These are phyloP conservation scores for Pisolithus marmoratus DNA, from an alignment of 768 basidiomycete genomes.

Conservation along the genomic window DNA sequence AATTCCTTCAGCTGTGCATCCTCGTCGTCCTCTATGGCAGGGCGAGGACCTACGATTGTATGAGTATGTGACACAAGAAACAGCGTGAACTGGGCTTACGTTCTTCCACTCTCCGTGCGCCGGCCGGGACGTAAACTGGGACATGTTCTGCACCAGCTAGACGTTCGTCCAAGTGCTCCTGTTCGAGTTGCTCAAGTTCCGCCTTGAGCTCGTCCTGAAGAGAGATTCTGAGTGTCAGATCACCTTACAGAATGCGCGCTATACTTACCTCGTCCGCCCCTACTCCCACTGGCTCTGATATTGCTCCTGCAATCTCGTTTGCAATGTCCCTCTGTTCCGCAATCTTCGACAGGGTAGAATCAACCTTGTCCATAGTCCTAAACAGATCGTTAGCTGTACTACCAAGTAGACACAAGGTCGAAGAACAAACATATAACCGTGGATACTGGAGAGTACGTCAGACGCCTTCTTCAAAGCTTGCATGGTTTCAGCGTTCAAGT, in stretches of 20 bases:
- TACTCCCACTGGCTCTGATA: constrained; percentile 63
- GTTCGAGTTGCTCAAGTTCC: constrained; percentile 83
- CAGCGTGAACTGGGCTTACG: constrained; percentile 34
- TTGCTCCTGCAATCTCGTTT: constrained; percentile 85
- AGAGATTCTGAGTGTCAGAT: background rate
- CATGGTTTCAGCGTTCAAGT: constrained; percentile 97
- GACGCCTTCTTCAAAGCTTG: constrained; percentile 94
- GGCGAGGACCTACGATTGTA: background rate
- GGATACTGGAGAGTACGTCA: constrained; percentile 83
- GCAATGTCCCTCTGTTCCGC: constrained; percentile 89
- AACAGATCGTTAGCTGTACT: constrained; percentile 2
- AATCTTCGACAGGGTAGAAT: constrained; percentile 80
- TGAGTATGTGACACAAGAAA: background rate
- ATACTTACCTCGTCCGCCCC: constrained; percentile 64
- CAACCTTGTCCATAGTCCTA: constrained; percentile 86
- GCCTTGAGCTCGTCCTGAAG: constrained; percentile 72
- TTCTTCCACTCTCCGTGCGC: constrained; percentile 39
- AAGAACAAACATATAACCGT: constrained; percentile 74
- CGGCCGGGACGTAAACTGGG: constrained; percentile 77
- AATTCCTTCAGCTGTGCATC: constrained; percentile 83
- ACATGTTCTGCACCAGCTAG: constrained; percentile 84
- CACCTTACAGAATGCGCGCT: background rate
- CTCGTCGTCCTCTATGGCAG: constrained; percentile 81
- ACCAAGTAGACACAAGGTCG: background rate
- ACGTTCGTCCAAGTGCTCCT: constrained; percentile 81